phyloP scores from a whole-genome alignment of 805 yeast species.

The Kurtzmaniella cleridarum region DNA sequence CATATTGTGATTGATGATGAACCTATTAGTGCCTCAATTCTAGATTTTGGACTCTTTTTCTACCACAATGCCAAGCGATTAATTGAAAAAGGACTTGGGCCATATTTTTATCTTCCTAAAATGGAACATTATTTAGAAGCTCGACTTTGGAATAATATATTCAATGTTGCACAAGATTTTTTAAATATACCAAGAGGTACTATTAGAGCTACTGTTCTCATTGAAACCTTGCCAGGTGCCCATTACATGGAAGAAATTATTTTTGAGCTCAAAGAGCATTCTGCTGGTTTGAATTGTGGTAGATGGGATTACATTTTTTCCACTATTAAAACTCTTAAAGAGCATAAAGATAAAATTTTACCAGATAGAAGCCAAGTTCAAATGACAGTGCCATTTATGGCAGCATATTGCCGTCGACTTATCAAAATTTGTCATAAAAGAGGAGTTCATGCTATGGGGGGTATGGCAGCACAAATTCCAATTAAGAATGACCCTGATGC shows the following conservation, averaged over 20 bases:
- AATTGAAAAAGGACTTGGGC: conserved; percentile 64
- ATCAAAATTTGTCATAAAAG: conserved; percentile 72
- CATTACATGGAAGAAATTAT: conserved; percentile 84
- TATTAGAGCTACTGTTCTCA: conserved; percentile 73
- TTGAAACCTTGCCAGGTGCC: conserved; percentile 81
- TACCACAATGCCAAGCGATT: conserved; percentile 66
- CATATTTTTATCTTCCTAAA: conserved; percentile 78
- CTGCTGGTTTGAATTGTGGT: conserved; percentile 80
- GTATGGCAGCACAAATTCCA: conserved; percentile 87
- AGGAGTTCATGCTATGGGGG: conserved; percentile 85
- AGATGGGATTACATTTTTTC: conserved; percentile 87
- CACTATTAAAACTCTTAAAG: conserved; percentile 70
- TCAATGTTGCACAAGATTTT: conserved; percentile 70
- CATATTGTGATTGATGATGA: conserved; percentile 15
- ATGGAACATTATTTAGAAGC: conserved; percentile 87
- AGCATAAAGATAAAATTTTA: conserved; percentile 57
- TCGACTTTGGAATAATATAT: conserved; percentile 76
- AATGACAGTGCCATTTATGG: conserved; percentile 79
- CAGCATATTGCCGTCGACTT: conserved; percentile 66
- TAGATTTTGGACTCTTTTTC: conserved; percentile 19
- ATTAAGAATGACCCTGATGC: conserved; percentile 64
- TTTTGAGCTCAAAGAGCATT: conserved; percentile 70
- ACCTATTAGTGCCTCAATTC: conserved; percentile 14
- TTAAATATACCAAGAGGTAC: conserved; percentile 68
- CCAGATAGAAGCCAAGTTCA: conserved; percentile 81